Conservation (phyloP, 2,329 filamentous ascomycete species). For the Ceratocystis ficicola region DNA sequence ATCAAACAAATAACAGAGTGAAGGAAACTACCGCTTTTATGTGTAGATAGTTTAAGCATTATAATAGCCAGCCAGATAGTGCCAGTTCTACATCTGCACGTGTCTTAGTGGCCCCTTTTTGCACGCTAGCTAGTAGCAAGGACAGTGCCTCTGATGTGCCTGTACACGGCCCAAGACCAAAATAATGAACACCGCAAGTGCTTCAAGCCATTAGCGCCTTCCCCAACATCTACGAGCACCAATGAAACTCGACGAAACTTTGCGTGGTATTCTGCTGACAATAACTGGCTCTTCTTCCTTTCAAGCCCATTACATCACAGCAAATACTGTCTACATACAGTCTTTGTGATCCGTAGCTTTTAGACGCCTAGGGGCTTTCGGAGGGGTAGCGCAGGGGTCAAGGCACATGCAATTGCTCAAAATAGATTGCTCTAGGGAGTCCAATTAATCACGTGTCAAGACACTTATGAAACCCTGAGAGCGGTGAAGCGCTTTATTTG, state of each 20-base stretch:
- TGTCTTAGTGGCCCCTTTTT: constrained; percentile 5
- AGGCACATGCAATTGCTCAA: neutral
- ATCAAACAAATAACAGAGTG: neutral
- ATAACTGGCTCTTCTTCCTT: constrained; percentile 1
- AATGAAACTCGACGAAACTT: neutral
- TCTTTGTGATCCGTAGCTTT: neutral
- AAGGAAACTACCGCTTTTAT: constrained; percentile 9
- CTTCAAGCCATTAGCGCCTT: neutral
- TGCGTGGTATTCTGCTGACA: neutral
- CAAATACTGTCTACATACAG: neutral
- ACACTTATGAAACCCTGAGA: neutral
- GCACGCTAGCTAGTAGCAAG: neutral
- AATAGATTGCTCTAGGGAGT: constrained; percentile 2
- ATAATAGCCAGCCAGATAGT: neutral
- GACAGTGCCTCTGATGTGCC: neutral
- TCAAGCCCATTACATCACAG: neutral
- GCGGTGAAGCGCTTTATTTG: neutral
- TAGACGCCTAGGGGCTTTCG: neutral
- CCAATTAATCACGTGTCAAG: neutral
- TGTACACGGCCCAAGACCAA: neutral
- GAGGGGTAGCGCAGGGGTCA: neutral
- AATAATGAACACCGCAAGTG: neutral
- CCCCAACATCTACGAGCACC: neutral
- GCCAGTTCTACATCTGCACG: neutral
- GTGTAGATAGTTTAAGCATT: neutral